Percentiles rank a stretch among this genome's conserved stretches.
phyloP scores from a whole-genome alignment of 345 rosid genomes.

The Physaria fendleri region DNA sequence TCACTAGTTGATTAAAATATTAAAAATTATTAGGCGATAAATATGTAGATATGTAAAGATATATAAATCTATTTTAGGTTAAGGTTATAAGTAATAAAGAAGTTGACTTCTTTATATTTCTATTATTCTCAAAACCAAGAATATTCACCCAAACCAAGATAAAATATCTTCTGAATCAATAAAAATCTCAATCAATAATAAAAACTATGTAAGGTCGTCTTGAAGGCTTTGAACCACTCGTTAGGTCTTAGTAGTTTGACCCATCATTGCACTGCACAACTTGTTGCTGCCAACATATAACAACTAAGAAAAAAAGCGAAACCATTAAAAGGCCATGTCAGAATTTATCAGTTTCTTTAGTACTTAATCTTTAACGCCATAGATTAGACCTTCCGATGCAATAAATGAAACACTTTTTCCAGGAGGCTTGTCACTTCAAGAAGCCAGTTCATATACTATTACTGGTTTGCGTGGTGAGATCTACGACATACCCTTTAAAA shows the following conservation, averaged over 20 bases:
- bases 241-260: conserved; percentile 11
- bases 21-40: too few relatives aligned
- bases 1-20: too few relatives aligned
- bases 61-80: too few relatives aligned
- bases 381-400: neutral
- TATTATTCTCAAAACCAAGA: too few relatives aligned
- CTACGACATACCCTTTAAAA: neutral
- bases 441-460: neutral
- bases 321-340: neutral
- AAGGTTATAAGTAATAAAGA: too few relatives aligned
- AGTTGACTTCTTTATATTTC: too few relatives aligned
- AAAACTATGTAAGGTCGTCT: neutral
- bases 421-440: neutral
- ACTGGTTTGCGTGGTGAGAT: neutral
- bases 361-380: neutral
- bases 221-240: neutral
- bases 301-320: conserved; percentile 3
- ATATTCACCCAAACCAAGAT: too few relatives aligned
- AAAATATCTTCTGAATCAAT: too few relatives aligned
- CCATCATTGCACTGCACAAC: conserved; percentile 1
- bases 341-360: neutral
- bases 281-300: conserved; percentile 20
- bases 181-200: neutral
- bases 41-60: too few relatives aligned
- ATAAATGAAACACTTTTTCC: neutral